Evolutionary conservation across 441 rosid genomes (phyloP).

Genomic region (Brassica hybrid): DNA sequence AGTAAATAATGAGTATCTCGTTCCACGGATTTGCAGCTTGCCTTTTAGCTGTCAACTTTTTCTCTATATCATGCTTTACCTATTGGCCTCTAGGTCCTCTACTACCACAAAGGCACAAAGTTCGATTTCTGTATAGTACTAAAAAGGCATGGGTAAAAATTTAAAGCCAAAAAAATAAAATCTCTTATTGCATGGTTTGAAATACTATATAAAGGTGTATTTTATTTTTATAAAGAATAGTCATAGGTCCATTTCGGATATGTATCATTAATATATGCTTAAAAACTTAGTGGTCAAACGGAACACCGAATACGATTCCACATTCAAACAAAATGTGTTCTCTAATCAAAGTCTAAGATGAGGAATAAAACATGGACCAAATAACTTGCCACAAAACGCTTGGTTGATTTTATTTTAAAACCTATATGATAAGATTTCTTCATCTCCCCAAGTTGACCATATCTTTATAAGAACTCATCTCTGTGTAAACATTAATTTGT

Average conservation of each 20-base stretch:
- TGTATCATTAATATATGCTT: neutral
- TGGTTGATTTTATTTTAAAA: neutral
- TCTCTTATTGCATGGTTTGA: neutral
- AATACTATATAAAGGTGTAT: neutral
- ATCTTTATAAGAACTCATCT: neutral
- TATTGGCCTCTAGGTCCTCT: neutral
- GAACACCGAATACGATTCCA: neutral
- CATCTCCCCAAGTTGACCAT: slow-evolving; percentile 7
- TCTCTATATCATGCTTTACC: slow-evolving; percentile 14
- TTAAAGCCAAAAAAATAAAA: no score
- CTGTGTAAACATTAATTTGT: neutral
- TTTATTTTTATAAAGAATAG: neutral
- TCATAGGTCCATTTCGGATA: neutral
- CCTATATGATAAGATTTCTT: neutral
- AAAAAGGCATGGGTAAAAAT: slow-evolving; percentile 2
- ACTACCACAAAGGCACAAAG: slow-evolving; percentile 15
- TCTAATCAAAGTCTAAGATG: neutral
- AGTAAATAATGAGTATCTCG: neutral
- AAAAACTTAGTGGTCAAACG: neutral
- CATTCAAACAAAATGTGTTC: neutral
- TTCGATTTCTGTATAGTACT: slow-evolving; percentile 21
- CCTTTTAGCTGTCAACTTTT: slow-evolving; percentile 33
- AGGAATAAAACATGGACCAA: neutral
- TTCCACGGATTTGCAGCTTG: slow-evolving; percentile 23
- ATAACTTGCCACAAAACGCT: neutral